These are phyloP conservation scores for Sporothrix sp. DNA, from an alignment of 2,329 filamentous ascomycete species.

Conservation along the genomic window DNA sequence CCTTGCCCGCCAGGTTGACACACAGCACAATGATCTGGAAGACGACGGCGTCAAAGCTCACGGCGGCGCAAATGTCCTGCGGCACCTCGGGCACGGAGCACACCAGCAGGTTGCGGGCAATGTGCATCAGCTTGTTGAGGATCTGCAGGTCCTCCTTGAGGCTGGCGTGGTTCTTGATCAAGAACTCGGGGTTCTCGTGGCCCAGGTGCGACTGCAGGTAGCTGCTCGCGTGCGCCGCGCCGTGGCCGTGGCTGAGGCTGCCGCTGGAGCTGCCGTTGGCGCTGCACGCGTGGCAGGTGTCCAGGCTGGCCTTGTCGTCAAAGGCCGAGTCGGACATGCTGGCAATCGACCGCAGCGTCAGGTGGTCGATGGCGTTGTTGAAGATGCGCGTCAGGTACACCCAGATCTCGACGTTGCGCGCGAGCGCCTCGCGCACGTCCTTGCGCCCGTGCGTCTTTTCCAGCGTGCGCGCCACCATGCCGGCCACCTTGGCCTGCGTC, in stretches of 20 bases:
- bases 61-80: conserved; percentile 55
- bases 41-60: conserved; percentile 56
- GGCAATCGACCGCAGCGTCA: conserved; percentile 50
- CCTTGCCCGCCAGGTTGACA: conserved; percentile 57
- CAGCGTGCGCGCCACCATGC: conserved; percentile 50
- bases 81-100: conserved; percentile 55
- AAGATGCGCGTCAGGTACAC: conserved; percentile 55
- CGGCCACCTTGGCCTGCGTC: conserved; percentile 44
- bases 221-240: neutral
- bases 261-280: conserved; percentile 5
- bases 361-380: conserved; percentile 48
- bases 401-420: conserved; percentile 56
- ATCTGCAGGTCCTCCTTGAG: conserved; percentile 54
- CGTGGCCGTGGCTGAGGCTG: conserved; percentile 33
- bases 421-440: conserved; percentile 52
- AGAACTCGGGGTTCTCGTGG: conserved; percentile 52
- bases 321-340: conserved; percentile 42
- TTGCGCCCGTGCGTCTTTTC: conserved; percentile 54
- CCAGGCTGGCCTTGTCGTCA: neutral
- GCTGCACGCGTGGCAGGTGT: no score
- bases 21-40: conserved; percentile 57
- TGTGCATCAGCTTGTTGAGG: conserved; percentile 58
- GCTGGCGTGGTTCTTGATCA: conserved; percentile 51
- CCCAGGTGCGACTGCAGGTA: conserved; percentile 4
- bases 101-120: conserved; percentile 54